Evolutionary conservation across 2,329 filamentous ascomycete species (phyloP), one percentile per base, ranked within the genome.

Genomic region (Diaporthe aspalathi): DNA sequence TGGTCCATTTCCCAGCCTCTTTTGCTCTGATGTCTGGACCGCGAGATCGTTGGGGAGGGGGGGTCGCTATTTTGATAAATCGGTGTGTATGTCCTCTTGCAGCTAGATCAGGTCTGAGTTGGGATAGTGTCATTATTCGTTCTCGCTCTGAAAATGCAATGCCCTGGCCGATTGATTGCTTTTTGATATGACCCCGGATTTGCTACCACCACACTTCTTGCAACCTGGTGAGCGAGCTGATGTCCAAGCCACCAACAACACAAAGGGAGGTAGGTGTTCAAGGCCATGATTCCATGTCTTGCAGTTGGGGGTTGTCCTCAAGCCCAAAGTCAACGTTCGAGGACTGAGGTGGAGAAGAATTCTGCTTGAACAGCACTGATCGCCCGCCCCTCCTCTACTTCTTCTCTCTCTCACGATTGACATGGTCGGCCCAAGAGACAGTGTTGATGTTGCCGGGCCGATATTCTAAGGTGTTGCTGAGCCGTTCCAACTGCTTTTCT

Each of bases 21-120:
- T n/a, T 60, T 69, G 20, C 53, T 50, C 52, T 53, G 50, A 40
- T 50, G 45, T 40, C 67, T 68, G 68, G 70, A 72, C 57, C 67
- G 29, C 32, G 57, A 65, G 35, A 66, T 68, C 32, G 70, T 72
- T n/a, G n/a, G n/a, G 70, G 70, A 35, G 32, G 9, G 32, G 32
- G 32, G 32, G 32, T 9, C 5, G 70, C 49, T 17, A 43, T 66
- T 69, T 40, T 32, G 52, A 66, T 17, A 29, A 22, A 53, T 50
- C n/a, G 47, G 67, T 29, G 49, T 29, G 43, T 53, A 32, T 50
- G 29, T 50, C 67, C 67, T 52, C 53, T 50, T 60, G 35, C 9
- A 38, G 67, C 67, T 50, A 54, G 47, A 16, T 24, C 32, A 32
- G 12, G 22, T 20, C 27, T 32, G 50, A 27, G 47, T 17, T 60